phyloP scores from a whole-genome alignment of 345 rosid genomes.

The Hibiscus mutabilis region DNA sequence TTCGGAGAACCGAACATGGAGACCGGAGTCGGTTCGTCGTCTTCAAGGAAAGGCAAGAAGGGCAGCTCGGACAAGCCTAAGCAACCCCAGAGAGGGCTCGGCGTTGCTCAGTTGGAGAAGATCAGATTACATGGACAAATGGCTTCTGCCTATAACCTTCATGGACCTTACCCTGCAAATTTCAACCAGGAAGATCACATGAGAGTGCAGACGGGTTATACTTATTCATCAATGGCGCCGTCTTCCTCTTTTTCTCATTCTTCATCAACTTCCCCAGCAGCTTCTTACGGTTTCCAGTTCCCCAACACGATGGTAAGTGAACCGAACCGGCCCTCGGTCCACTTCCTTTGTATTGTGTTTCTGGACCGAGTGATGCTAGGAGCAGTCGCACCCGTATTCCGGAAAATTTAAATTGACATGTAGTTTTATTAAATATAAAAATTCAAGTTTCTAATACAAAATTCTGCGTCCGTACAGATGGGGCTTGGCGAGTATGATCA shows the following conservation, averaged over 20 bases:
- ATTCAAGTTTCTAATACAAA: too few relatives aligned
- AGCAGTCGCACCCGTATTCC: too few relatives aligned
- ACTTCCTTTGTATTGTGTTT: too few relatives aligned
- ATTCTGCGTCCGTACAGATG: constrained; percentile 36
- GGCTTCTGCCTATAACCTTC: constrained; percentile 31
- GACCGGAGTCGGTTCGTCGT: constrained; percentile 38
- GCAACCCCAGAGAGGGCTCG: constrained; percentile 59
- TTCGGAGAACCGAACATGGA: constrained; percentile 66
- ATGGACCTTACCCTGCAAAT: constrained; percentile 34
- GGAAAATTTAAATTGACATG: too few relatives aligned
- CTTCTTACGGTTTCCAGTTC: constrained; percentile 48
- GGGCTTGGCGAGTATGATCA: constrained; percentile 48
- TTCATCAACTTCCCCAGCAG: constrained; percentile 40
- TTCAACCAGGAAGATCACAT: constrained; percentile 64
- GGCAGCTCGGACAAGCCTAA: constrained; percentile 48
- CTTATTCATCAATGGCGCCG: constrained; percentile 51
- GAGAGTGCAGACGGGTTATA: constrained; percentile 53
- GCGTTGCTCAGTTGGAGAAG: constrained; percentile 95
- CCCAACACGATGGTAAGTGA: constrained; percentile 56
- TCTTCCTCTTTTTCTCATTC: constrained; percentile 24
- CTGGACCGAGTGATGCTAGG: too few relatives aligned
- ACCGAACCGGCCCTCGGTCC: too few relatives aligned
- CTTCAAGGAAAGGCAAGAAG: constrained; percentile 76
- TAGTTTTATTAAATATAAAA: too few relatives aligned
- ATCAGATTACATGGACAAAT: constrained; percentile 70